Conservation (phyloP, 192 early-diverging fungal genomes). For the Backusella australiensis region DNA sequence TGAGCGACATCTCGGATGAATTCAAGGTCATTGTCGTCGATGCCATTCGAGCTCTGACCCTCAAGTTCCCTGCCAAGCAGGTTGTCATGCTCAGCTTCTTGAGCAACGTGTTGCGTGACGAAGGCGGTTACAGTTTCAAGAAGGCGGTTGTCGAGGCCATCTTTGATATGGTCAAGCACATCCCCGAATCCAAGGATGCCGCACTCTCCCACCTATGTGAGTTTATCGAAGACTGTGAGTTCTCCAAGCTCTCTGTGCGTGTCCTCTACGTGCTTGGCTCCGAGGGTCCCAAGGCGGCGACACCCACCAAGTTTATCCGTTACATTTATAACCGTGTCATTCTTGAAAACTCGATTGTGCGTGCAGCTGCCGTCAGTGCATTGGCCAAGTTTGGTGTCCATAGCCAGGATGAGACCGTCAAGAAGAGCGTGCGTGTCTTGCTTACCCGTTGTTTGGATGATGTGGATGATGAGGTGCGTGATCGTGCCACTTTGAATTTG, state of each 20-base stretch:
- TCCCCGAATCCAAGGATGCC: slow-evolving; percentile 91
- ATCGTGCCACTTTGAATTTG: slow-evolving; percentile 90
- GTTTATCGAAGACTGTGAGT: slow-evolving; percentile 99
- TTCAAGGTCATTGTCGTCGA: slow-evolving; percentile 99
- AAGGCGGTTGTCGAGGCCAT: slow-evolving; percentile 95
- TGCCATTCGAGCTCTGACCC: slow-evolving; percentile 91
- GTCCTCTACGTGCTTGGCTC: slow-evolving; percentile 92
- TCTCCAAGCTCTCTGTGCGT: slow-evolving; percentile 94
- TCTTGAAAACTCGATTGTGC: slow-evolving; percentile 93
- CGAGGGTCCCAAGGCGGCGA: slow-evolving; percentile 86
- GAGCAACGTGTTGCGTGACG: slow-evolving; percentile 89
- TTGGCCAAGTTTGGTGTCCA: slow-evolving; percentile 94
- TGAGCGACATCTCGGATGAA: slow-evolving; percentile 98
- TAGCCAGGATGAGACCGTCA: slow-evolving; percentile 64
- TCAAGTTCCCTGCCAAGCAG: slow-evolving; percentile 98
- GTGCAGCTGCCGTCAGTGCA: slow-evolving; percentile 95
- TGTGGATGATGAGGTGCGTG: slow-evolving; percentile 97
- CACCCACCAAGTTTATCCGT: slow-evolving; percentile 94
- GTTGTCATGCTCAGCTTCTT: slow-evolving; percentile 90
- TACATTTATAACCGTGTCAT: slow-evolving; percentile 99
- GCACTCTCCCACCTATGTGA: slow-evolving; percentile 96
- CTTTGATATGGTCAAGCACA: slow-evolving; percentile 91
- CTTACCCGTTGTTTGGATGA: slow-evolving; percentile 90
- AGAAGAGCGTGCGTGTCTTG: slow-evolving; percentile 78
- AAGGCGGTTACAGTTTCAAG: slow-evolving; percentile 98